Conservation (phyloP, 805 yeast species). For the Ogataea glucozyma region DNA sequence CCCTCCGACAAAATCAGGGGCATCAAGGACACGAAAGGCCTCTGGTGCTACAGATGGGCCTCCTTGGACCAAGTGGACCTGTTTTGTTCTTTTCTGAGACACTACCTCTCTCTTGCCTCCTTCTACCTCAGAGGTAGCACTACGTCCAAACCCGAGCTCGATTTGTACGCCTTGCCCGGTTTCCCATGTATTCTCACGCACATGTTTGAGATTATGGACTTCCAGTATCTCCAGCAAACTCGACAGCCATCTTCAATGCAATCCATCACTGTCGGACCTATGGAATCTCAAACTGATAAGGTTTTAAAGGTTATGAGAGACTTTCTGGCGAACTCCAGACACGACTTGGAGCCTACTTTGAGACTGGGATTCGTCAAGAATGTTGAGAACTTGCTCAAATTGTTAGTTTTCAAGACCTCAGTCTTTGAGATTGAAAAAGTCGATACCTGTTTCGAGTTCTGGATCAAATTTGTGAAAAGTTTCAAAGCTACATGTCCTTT, state of each 20-base stretch:
- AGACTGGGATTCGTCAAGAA: conserved; percentile 24
- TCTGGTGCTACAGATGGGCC: conserved; percentile 66
- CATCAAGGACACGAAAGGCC: conserved; percentile 56
- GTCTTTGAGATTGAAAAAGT: conserved; percentile 27
- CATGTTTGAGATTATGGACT: conserved; percentile 40
- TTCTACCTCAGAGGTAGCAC: conserved; percentile 20
- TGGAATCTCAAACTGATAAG: conserved; percentile 33
- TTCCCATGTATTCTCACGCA: conserved; percentile 46
- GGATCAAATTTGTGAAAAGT: conserved; percentile 27
- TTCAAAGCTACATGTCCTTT: conserved; percentile 15
- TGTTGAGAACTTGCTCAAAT: conserved; percentile 27
- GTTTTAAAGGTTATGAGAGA: conserved; percentile 40
- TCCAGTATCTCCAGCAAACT: conserved; percentile 24
- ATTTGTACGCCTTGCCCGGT: conserved; percentile 43
- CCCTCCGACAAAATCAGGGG: conserved; percentile 43
- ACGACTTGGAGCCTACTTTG: conserved; percentile 31
- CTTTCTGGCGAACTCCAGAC: conserved; percentile 33
- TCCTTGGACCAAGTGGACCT: conserved; percentile 52
- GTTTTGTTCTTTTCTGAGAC: conserved; percentile 61
- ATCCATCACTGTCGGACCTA: not conserved
- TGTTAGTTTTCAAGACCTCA: conserved; percentile 26
- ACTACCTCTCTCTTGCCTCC: conserved; percentile 44
- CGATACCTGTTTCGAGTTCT: conserved; percentile 27
- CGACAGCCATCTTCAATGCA: conserved; percentile 6
- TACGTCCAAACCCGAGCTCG: conserved; percentile 13